Evolutionary conservation across 2,329 filamentous ascomycete genomes (phyloP), one percentile per base, ranked within the genome.

Genomic region (Kalmusia sp.): DNA sequence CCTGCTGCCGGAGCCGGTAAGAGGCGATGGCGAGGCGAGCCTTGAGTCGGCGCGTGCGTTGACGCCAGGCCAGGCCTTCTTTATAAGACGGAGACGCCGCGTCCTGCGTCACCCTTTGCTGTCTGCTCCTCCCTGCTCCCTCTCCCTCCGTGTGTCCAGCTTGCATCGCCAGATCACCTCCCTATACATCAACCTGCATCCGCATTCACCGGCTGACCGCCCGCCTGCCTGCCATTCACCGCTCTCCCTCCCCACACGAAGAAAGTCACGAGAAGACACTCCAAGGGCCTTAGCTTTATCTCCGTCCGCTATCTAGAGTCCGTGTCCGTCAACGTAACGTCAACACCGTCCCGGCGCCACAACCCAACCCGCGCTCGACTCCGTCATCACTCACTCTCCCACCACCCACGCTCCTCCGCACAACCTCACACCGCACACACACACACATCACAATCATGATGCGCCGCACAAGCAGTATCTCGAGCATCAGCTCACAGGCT

Each of bases 401-500:
- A 45, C 21, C 54, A 52, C 21, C 37, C 49, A 35, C 43, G 12
- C 56, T 49, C n/a, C 52, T 40, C n/a, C 43, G 28, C 33, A n/a
- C n/a, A n/a, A n/a, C n/a, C n/a, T n/a, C n/a, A n/a, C n/a, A n/a
- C n/a, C n/a, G n/a, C n/a, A n/a, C 17, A 15, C 41, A 44, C 35
- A 46, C 53, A 37, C 31, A 52, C 54, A 48, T 63, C 58, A 65
- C 24, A 46, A 73, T 75, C 58, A 65, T 25, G 47, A 73, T 75
- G 73, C 67, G 57, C 55, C 69, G 68, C 59, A 61, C 71, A 43
- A 58, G 67, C 74, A 70, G 74, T 63, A 71, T 77, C 65, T 73
- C 73, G 52, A 78, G 74, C 68, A 64, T 76, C 64, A 73, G 71
- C 65, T 76, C 76, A 28, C 61, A 68, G 43, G 69, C 69, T 55